A percentile compares a stretch with the other conserved stretches of the same genome.
These are phyloP conservation scores for Lactarius deliciosus DNA, from an alignment of 768 basidiomycete species.

Conservation along the genomic window DNA sequence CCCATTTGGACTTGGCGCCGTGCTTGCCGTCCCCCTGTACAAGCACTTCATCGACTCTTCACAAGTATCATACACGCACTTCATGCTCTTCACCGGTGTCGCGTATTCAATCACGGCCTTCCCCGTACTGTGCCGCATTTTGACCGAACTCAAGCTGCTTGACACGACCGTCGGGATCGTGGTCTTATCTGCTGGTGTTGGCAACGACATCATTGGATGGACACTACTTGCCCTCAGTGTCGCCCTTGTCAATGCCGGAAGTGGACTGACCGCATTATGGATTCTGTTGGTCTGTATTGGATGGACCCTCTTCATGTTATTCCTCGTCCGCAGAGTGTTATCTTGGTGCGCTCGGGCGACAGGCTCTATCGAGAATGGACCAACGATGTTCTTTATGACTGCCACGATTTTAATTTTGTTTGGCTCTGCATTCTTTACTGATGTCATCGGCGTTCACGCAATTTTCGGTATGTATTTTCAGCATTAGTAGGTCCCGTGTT, in stretches of 20 bases:
- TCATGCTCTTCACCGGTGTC: conserved; percentile 92
- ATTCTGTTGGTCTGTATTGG: conserved; percentile 78
- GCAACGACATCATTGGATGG: conserved; percentile 79
- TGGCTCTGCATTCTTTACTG: conserved; percentile 88
- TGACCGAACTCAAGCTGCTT: conserved; percentile 88
- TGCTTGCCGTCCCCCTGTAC: conserved; percentile 69
- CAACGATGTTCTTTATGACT: conserved; percentile 89
- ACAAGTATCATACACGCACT: conserved; percentile 74
- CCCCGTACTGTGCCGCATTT: conserved; percentile 81
- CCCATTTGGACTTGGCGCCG: conserved; percentile 85
- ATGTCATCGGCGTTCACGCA: conserved; percentile 87
- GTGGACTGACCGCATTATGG: conserved; percentile 81
- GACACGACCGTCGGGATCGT: conserved; percentile 92
- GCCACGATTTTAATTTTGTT: conserved; percentile 77
- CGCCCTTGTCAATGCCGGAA: conserved; percentile 86
- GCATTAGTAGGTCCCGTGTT: neutral
- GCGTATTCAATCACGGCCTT: conserved; percentile 89
- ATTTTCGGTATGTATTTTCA: conserved; percentile 64
- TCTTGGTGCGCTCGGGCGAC: conserved; percentile 73
- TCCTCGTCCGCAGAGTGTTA: conserved; percentile 61
- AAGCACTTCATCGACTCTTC: conserved; percentile 61
- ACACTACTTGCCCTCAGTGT: conserved; percentile 84
- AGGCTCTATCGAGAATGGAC: conserved; percentile 78
- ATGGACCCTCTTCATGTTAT: conserved; percentile 75
- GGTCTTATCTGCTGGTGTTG: conserved; percentile 90